Base-by-base conservation (phyloP, 2,329 filamentous ascomycete genomes). In the Scedosporium boydii region DNA sequence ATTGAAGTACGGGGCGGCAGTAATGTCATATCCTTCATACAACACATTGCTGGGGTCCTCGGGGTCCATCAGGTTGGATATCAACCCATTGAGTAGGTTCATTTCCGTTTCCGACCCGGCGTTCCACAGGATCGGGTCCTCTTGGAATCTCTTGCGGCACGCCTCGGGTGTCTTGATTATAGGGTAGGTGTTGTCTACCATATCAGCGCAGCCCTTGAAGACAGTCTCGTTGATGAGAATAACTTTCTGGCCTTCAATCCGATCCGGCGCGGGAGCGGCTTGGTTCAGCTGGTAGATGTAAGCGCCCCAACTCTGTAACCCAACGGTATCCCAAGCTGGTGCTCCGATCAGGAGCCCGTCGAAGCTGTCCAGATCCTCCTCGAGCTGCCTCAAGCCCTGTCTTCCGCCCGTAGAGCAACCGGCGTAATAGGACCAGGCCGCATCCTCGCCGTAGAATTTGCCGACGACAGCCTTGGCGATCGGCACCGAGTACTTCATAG, bases 331-430 rank as follows among this genome's bases (percentile, higher is more conserved):
- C 68, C 79, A 76, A 0, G 79, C 79, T 3, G 80, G 80, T 0
- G 77, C 77, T 4, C 78, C 78, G 3, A 75, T 73, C 1, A 78
- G 70, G 0, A 75, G 73, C 14, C 80, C 79, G 64, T 81, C 78
- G 63, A 77, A 79, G 66, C 80, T 66, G 62, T 78, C 74, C 7
- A 76, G 77, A 66, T 75, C 83, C 16, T 80, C 76, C 70, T 71
- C 77, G 2, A 70, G 71, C 59, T 75, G 73, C 69, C 84, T 66
- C 16, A 81, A 68, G n/a, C 80, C 80, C 70, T 83, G 79, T 2
- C 80, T 71, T 5, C 80, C 81, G 21, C 81, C 81, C 0, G 79
- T 81, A 1, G 77, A 80, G 66, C 80, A 82, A 48, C 80, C 81
- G 9, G 75, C 69, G 65, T 77, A 81, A 68, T 81, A 82, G 5